Evolutionary conservation across 2,329 filamentous ascomycete species (phyloP).

Genomic region (Bipolaris oryzae): DNA sequence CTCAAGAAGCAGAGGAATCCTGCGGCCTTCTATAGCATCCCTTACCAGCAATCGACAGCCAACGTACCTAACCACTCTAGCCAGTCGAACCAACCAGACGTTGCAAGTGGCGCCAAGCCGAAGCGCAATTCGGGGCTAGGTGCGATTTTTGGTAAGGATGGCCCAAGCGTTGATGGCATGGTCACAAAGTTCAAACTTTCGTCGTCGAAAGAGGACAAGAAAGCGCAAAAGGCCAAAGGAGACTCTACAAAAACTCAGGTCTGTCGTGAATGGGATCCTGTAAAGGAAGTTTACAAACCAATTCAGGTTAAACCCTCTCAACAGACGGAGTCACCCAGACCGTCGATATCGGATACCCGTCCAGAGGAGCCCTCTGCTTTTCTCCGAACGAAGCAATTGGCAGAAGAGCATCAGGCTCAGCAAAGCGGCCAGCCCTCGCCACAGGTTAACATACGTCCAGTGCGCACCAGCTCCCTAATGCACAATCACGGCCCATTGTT

Average conservation of each 20-base stretch:
- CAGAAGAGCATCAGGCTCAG: slow-evolving; percentile 27
- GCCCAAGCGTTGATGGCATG: slow-evolving; percentile 34
- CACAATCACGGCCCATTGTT: slow-evolving; percentile 3
- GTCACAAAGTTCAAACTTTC: slow-evolving; percentile 42
- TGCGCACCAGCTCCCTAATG: slow-evolving; percentile 3
- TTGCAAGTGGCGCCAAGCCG: slow-evolving; percentile 45
- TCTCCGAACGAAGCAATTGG: slow-evolving; percentile 29
- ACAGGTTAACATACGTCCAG: slow-evolving; percentile 10
- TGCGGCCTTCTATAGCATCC: slow-evolving; percentile 30
- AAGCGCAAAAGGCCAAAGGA: slow-evolving; percentile 40
- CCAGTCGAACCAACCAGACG: slow-evolving; percentile 21
- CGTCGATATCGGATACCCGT: slow-evolving; percentile 7
- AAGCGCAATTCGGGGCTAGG: slow-evolving; percentile 55
- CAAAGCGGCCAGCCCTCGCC: slow-evolving; percentile 9
- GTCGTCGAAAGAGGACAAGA: slow-evolving; percentile 44
- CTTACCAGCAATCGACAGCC: slow-evolving; percentile 25
- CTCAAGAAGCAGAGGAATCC: slow-evolving; percentile 32
- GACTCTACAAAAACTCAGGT: slow-evolving; percentile 20
- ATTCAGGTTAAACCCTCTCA: slow-evolving; percentile 19
- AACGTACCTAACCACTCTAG: slow-evolving; percentile 18
- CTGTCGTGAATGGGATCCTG: slow-evolving; percentile 23
- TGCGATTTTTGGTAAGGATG: slow-evolving; percentile 51
- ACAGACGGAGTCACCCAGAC: slow-evolving; percentile 9
- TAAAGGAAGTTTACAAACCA: slow-evolving; percentile 22
- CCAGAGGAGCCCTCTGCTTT: slow-evolving; percentile 31